Evolutionary conservation across 139 green algal genomes (phyloP).

Genomic region (Chlorella sp.): DNA sequence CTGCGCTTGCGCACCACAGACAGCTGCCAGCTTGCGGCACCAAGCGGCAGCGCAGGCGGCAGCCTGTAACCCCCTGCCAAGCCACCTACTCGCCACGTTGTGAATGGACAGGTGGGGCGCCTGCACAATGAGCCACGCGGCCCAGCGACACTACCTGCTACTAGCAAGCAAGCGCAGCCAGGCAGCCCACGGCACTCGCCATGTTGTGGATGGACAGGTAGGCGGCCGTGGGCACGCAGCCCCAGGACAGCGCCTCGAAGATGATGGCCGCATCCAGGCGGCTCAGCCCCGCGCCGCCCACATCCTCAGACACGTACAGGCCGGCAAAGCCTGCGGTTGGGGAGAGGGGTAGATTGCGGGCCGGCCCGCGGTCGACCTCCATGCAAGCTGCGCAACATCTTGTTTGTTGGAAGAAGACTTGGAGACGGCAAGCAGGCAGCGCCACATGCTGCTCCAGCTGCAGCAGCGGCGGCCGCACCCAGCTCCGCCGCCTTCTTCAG

Average conservation of each 20-base stretch:
- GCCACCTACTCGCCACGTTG: neutral
- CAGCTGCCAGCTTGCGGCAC: neutral
- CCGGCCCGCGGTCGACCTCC: no score
- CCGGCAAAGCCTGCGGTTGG: conserved; percentile 75
- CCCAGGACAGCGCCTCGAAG: conserved; percentile 83
- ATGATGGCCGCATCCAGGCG: conserved; percentile 78
- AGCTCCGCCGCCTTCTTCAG: conserved; percentile 45
- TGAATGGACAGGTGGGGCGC: no score
- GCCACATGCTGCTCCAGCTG: neutral
- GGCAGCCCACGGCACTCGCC: conserved; percentile 3
- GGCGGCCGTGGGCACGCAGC: conserved; percentile 75
- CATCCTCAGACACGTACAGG: conserved; percentile 68
- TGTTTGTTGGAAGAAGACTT: no score
- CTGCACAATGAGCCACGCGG: no score
- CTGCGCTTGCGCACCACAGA: no score
- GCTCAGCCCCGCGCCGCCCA: conserved; percentile 44
- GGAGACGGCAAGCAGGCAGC: no score
- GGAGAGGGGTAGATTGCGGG: no score
- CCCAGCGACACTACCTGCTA: no score
- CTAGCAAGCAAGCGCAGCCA: neutral
- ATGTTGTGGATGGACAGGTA: conserved; percentile 95
- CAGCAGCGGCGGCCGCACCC: no score
- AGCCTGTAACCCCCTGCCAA: neutral
- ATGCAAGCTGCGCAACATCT: no score
- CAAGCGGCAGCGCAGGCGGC: no score